Conservation (phyloP, 192 early-diverging fungal genomes). For the Podila horticola region DNA sequence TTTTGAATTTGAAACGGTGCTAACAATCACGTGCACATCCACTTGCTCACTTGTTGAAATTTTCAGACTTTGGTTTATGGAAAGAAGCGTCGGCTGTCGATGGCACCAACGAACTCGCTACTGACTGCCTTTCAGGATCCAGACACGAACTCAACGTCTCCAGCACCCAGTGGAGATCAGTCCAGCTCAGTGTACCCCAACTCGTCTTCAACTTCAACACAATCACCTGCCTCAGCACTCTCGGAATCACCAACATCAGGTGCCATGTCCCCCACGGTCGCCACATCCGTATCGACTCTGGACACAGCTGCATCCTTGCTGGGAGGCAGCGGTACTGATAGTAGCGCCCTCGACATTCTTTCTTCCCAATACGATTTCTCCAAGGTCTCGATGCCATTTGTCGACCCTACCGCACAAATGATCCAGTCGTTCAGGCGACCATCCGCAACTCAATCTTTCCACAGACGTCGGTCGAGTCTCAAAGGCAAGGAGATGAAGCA, state of each 20-base stretch:
- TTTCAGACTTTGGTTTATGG: background rate
- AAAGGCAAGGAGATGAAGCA: slow-evolving; percentile 31
- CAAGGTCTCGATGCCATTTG: slow-evolving; percentile 23
- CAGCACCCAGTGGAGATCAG: background rate
- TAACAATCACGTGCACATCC: background rate
- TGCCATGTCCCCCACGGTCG: background rate
- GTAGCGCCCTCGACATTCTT: too few species aligned
- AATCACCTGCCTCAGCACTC: background rate
- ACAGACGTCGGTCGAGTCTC: slow-evolving; percentile 8
- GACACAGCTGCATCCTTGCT: background rate
- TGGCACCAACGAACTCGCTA: too few species aligned
- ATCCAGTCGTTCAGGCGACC: slow-evolving; percentile 9
- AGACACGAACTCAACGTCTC: too few species aligned
- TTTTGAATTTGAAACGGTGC: background rate
- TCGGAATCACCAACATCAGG: background rate
- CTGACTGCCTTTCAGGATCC: too few species aligned
- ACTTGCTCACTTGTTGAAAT: background rate
- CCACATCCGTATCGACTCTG: background rate
- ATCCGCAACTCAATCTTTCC: background rate
- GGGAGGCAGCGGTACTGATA: too few species aligned
- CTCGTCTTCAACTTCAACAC: background rate
- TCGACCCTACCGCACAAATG: slow-evolving; percentile 24
- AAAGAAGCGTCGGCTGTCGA: too few species aligned
- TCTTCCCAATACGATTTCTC: slow-evolving; percentile 12
- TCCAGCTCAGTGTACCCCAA: background rate